Evolutionary conservation across 495 filamentous ascomycete genomes (phyloP).

Genomic region (Lichina pygmaea): DNA sequence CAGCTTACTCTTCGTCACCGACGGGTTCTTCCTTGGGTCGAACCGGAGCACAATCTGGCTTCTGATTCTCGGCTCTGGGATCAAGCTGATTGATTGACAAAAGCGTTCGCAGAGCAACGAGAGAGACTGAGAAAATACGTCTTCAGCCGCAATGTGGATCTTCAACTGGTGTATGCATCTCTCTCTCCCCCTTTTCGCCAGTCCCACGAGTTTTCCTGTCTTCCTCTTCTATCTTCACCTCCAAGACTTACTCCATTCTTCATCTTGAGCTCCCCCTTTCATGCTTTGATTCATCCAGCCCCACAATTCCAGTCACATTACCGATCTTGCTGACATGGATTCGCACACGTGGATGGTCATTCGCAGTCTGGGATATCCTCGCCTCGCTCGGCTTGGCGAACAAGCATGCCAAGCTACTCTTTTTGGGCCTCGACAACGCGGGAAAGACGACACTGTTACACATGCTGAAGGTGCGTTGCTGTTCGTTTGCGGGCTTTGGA

Average conservation of each 20-base stretch:
- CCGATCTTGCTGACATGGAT: neutral
- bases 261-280: neutral
- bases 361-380: conserved; percentile 72
- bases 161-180: conserved; percentile 67
- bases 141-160: conserved; percentile 52
- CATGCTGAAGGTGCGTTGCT: conserved; percentile 58
- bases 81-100: no score
- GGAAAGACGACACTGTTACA: conserved; percentile 87
- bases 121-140: neutral
- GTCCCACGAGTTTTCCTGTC: neutral
- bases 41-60: no score
- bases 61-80: no score
- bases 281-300: neutral
- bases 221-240: neutral
- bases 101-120: no score
- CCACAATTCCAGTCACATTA: neutral
- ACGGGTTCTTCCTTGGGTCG: no score
- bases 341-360: neutral
- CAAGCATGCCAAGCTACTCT: conserved; percentile 88
- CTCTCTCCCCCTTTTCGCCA: conserved; percentile 4
- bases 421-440: conserved; percentile 88
- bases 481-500: neutral
- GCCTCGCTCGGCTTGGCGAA: conserved; percentile 75
- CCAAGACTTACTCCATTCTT: no score
- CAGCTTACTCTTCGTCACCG: no score